A percentile compares a stretch with the other conserved stretches of the same genome.
Evolutionary conservation across 441 rosid species (phyloP).

Genomic region (Gossypium gossypioides): DNA sequence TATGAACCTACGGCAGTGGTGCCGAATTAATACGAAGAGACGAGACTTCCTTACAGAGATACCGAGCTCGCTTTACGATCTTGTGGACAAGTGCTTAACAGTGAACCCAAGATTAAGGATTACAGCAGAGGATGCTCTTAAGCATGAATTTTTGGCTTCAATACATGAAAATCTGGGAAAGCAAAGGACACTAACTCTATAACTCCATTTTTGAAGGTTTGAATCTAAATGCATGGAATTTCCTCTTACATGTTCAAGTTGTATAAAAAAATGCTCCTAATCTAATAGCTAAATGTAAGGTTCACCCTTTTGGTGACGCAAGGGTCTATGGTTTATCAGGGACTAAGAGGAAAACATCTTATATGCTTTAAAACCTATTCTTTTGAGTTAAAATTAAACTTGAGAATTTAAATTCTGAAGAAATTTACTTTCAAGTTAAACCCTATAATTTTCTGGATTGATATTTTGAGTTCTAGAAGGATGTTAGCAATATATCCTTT

Average conservation of each 20-base stretch:
- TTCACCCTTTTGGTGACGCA: too few relatives aligned
- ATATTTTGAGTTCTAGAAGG: too few relatives aligned
- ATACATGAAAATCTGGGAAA: constrained; percentile 37
- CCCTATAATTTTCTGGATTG: too few relatives aligned
- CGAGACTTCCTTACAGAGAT: constrained; percentile 44
- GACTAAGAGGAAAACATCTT: too few relatives aligned
- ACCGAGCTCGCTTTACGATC: constrained; percentile 62
- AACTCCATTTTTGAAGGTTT: background rate
- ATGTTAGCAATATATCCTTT: too few relatives aligned
- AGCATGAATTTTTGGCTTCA: constrained; percentile 70
- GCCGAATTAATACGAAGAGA: constrained; percentile 60
- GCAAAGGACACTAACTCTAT: constrained; percentile 32
- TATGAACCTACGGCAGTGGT: constrained; percentile 50
- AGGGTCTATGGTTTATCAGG: too few relatives aligned
- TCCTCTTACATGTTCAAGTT: background rate
- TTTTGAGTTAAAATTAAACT: too few relatives aligned
- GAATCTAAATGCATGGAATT: background rate
- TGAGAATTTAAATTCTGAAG: too few relatives aligned
- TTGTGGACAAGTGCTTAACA: constrained; percentile 74
- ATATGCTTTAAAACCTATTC: too few relatives aligned
- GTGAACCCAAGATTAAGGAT: constrained; percentile 82
- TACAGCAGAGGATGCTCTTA: constrained; percentile 78
- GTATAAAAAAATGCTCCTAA: background rate
- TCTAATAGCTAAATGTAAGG: background rate
- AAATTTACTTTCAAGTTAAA: too few relatives aligned